Evolutionary conservation across 2,329 filamentous ascomycete species (phyloP), one percentile per base, ranked within the genome.

Genomic region (Emmonsiellopsis sp.): DNA sequence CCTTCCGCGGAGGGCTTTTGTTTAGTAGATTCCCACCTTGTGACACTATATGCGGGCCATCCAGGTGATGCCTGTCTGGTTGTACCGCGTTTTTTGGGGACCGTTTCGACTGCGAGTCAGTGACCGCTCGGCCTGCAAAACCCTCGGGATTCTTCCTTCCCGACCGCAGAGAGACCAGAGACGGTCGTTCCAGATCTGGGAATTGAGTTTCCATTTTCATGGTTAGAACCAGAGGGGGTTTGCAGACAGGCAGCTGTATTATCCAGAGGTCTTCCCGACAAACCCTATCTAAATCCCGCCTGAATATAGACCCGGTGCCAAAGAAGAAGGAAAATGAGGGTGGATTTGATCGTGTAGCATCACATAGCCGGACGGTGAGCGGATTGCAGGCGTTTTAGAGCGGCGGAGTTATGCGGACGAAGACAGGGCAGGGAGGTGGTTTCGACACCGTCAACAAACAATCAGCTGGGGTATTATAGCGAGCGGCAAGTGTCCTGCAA

Each of bases 1-100:
- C 70, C 57, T 62, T 67, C 43, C 62, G 53, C 44, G 64, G 63
- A 46, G 65, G 53, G 54, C 62, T 65, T 47, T 57, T 62, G 55
- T 64, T 67, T 26, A 63, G 59, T 30, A 63, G 56, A 47, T 64
- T 62, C 55, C 62, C 65, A 44, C 62, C 62, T 55, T 70, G 67
- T 55, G 67, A 63, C 50, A 71, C 66, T 5, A 70, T 72, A 52
- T 72, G 67, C 47, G 69, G 69, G 44, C 69, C 66, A 58, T 68
- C 66, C 42, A 73, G 56, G 54, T 58, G 58, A 13, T 54, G 61
- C 45, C 62, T 60, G 55, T 59, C 55, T 58, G 59, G 58, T 20
- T 58, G 59, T 34, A 51, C 49, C 38, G 58, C 61, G 46, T 58
- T 52, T 48, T 45, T 43, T 8, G 30, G 30, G 30, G n/a, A 11